phyloP scores from a whole-genome alignment of 2,329 filamentous ascomycete species.

The Rhinocladiella mackenziei region DNA sequence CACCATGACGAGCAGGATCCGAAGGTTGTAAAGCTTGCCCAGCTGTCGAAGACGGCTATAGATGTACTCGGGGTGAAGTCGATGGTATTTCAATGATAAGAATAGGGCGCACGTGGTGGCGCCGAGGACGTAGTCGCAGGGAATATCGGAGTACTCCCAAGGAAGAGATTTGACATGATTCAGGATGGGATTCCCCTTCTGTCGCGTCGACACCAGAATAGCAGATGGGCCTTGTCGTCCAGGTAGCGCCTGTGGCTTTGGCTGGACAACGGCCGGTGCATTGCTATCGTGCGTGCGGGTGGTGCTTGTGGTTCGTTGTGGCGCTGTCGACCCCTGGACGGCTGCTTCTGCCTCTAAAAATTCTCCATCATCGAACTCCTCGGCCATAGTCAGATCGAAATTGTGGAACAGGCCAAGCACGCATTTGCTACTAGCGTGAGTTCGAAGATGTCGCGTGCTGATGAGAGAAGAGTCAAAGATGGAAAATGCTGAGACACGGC shows the following conservation, averaged over 20 bases:
- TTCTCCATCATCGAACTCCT: slow-evolving; percentile 47
- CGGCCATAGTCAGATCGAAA: slow-evolving; percentile 38
- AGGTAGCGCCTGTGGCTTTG: slow-evolving; percentile 79
- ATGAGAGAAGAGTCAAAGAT: too few relatives aligned
- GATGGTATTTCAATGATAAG: slow-evolving; percentile 92
- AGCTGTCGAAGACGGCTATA: slow-evolving; percentile 86
- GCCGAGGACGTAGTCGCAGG: slow-evolving; percentile 86
- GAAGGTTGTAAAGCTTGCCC: slow-evolving; percentile 79
- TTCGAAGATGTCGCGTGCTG: too few relatives aligned
- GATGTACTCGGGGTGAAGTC: slow-evolving; percentile 94
- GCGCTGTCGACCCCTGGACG: slow-evolving; percentile 43
- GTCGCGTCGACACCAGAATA: slow-evolving; percentile 84
- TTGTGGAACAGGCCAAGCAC: not conserved
- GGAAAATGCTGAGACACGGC: not conserved
- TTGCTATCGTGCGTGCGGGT: slow-evolving; percentile 28
- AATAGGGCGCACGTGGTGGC: slow-evolving; percentile 86
- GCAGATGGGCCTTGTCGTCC: slow-evolving; percentile 64
- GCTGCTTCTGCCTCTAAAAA: slow-evolving; percentile 37
- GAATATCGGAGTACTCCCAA: slow-evolving; percentile 98
- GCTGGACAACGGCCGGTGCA: slow-evolving; percentile 62
- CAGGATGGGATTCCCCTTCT: slow-evolving; percentile 92
- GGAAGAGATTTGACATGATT: slow-evolving; percentile 74
- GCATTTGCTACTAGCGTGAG: not conserved
- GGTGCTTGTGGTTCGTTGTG: slow-evolving; percentile 31
- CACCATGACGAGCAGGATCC: slow-evolving; percentile 83